Evolutionary conservation across 2,329 filamentous ascomycete species (phyloP), one percentile per base, ranked within the genome.

Genomic region (Pestalotiopsis sp.): DNA sequence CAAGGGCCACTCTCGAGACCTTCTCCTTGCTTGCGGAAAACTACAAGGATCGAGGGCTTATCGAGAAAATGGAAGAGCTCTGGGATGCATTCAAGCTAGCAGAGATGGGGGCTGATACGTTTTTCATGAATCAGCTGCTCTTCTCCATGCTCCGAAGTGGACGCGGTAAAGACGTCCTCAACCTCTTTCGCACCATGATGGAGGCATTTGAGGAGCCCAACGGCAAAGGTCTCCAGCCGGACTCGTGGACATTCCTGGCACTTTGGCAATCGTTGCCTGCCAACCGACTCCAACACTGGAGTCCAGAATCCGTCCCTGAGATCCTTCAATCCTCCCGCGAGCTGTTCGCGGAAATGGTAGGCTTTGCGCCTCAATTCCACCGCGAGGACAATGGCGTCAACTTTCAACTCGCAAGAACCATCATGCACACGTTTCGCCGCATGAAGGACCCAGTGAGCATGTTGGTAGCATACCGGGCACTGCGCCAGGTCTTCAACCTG

Each of bases 101-200:
- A 14, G 86, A 91, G 71, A 89, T 95, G 70, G 84, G 82, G 66
- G 87, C 91, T 1, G 91, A 93, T 75, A 88, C 90, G 9, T 92
- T 91, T 78, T 92, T 95, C 81, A 89, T 95, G 85, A 96, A 95
- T 78, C 91, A 94, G 75, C 82, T 95, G 25, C 86, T 96, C 31
- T 88, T 90, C 69, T 88, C 90, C 6, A 87, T 91, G 70, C 84
- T 92, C 61, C 87, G 90, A 70, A 86, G 87, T 68, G 87, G 88
- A 64, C 82, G 88, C 66, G 83, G 85, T 59, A 78, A 80, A 27
- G 81, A 86, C 64, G 88, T 92, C 0, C 84, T 87, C 73, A 76
- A 80, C 2, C 83, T 90, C 38, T 93, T 90, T 77, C 77, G 80
- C 11, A 78, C 80, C 20, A 85, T 93, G 75, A 85, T 87, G 38